Evolutionary conservation across 2,329 filamentous ascomycete genomes (phyloP), one percentile per base, ranked within the genome.

Genomic region (Cladorrhinum sp.): DNA sequence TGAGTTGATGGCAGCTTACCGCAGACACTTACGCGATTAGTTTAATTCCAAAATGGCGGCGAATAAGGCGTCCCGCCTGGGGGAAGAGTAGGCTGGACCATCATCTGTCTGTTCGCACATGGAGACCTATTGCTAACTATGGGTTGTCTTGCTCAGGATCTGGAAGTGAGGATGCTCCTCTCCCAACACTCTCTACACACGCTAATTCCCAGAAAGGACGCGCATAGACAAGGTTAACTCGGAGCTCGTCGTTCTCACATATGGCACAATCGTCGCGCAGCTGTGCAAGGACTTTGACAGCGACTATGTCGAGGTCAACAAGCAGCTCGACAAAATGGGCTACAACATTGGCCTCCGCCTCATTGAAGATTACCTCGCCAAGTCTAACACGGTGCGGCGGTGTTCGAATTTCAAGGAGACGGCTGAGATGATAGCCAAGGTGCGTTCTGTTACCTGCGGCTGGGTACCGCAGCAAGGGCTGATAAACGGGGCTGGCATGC

Each of bases 311-410:
- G 92, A 98, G 74, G 93, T 99, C 73, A 99, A 99, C 79, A 92
- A 93, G 75, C 95, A 99, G 75, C 84, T 99, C 50, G 95, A 99
- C 73, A 96, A 93, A 78, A 99, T 99, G 95, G 95, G 95, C 58
- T 97, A 98, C 79, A 98, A 98, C 71, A 99, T 99, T 66, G 95
- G 95, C 25, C 82, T 98, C 71, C 90, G 95, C 38, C 78, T 99
- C 66, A 97, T 99, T 68, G 95, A 99, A 70, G 95, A 99, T 77
- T 99, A 97, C 71, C 86, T 99, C 18, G 95, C 95, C 69, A 98
- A 97, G 76, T 95, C 92, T 4, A 93, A 92, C 69, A 92, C 90
- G 1, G 88, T 88, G 84, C 91, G 92, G 68, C 85, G 92, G 65
- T 99, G 95, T 76, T 83, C 86, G 68, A 98, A 95, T 78, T 97